phyloP scores from a whole-genome alignment of 2,329 filamentous ascomycete species.

The Fonsecaea multimorphosa region DNA sequence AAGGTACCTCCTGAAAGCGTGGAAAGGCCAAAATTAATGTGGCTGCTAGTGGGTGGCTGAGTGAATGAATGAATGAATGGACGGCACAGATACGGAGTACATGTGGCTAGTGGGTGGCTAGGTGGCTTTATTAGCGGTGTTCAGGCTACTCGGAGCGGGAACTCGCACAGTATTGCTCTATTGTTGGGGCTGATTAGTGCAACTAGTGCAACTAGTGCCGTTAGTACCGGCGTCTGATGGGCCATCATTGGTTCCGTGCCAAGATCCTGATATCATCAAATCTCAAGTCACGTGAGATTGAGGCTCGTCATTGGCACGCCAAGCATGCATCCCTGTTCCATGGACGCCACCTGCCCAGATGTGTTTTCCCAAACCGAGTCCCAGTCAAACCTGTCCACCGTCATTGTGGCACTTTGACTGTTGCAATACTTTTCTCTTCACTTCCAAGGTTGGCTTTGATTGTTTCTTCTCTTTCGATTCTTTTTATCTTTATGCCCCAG shows the following conservation, averaged over 20 bases:
- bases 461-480: slow-evolving; percentile 7
- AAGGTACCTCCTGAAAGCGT: too few species aligned
- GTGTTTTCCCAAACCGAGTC: slow-evolving; percentile 1
- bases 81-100: too few species aligned
- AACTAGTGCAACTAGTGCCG: too few species aligned
- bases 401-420: neutral
- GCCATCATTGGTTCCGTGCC: neutral
- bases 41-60: too few species aligned
- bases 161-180: too few species aligned
- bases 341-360: neutral
- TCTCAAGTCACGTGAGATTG: neutral
- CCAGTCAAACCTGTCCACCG: neutral
- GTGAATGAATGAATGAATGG: too few species aligned
- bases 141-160: too few species aligned
- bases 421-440: neutral
- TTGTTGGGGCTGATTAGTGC: too few species aligned
- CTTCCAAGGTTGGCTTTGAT: neutral
- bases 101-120: too few species aligned
- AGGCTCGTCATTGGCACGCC: neutral
- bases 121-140: too few species aligned
- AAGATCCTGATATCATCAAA: neutral
- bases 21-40: too few species aligned
- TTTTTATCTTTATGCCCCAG: neutral
- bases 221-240: too few species aligned
- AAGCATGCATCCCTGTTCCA: neutral